These are phyloP conservation scores for Neopestalotiopsis sp. DNA, from an alignment of 2,329 filamentous ascomycete species.

Conservation along the genomic window DNA sequence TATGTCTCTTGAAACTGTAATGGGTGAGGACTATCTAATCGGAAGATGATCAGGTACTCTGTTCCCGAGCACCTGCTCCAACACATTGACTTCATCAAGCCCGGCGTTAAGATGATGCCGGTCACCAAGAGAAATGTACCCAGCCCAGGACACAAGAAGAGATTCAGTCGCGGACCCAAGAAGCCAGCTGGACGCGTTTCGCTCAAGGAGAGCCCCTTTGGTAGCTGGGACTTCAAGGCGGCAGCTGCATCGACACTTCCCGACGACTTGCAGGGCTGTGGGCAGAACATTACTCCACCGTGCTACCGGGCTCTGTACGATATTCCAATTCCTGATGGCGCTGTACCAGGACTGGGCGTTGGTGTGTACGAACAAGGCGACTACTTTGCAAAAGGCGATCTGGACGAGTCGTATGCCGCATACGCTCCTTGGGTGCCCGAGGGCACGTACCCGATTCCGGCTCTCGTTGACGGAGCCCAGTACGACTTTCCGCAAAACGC, in stretches of 20 bases:
- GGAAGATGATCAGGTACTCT: constrained; percentile 25
- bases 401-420: constrained; percentile 37
- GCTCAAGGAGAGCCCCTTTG: constrained; percentile 23
- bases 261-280: constrained; percentile 12
- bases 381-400: constrained; percentile 41
- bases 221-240: constrained; percentile 17
- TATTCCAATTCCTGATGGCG: constrained; percentile 27
- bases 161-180: constrained; percentile 21
- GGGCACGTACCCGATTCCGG: constrained; percentile 41
- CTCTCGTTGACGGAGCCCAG: constrained; percentile 39
- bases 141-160: constrained; percentile 11
- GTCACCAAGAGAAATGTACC: constrained; percentile 3
- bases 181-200: constrained; percentile 8
- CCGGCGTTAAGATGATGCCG: constrained; percentile 45
- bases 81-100: constrained; percentile 54
- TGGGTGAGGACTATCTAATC: constrained; percentile 25
- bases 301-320: constrained; percentile 27
- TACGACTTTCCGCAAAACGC: constrained; percentile 21
- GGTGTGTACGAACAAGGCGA: constrained; percentile 40
- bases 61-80: constrained; percentile 37
- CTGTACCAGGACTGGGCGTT: constrained; percentile 27
- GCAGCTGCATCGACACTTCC: constrained; percentile 19
- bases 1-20: constrained; percentile 17
- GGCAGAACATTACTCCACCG: constrained; percentile 7
- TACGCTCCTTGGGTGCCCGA: constrained; percentile 29